A percentile compares a stretch with the other conserved stretches of the same genome.
Conservation (phyloP, 345 rosid species). For the Geranium rotundifolium region DNA sequence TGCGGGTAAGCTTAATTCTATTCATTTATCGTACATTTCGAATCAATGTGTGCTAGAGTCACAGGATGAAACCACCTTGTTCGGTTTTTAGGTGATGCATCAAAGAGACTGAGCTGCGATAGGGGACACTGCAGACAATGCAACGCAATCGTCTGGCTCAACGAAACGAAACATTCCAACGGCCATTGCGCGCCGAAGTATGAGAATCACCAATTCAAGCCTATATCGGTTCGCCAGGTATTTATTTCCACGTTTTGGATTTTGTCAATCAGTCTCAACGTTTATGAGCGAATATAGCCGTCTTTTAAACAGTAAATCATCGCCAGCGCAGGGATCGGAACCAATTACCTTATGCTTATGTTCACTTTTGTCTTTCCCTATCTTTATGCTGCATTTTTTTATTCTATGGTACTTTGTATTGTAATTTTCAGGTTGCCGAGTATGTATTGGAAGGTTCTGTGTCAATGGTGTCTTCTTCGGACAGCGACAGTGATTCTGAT, state of each 20-base stretch:
- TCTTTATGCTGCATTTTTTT: no score
- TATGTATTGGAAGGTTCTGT: constrained; percentile 28
- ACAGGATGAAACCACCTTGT: no score
- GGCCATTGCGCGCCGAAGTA: constrained; percentile 7
- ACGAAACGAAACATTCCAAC: constrained; percentile 30
- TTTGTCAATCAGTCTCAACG: no score
- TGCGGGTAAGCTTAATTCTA: constrained; percentile 25
- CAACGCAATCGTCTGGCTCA: constrained; percentile 45
- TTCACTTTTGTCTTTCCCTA: no score
- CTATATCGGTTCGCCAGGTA: constrained; percentile 35
- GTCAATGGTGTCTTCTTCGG: constrained; percentile 25
- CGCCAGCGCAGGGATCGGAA: no score
- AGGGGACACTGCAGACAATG: constrained; percentile 57
- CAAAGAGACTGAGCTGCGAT: constrained; percentile 30
- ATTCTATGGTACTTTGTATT: background rate
- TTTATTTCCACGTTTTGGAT: background rate
- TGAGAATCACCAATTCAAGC: constrained; percentile 20
- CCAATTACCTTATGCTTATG: no score
- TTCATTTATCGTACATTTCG: background rate
- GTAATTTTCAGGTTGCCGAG: constrained; percentile 33
- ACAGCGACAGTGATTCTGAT: constrained; percentile 40
- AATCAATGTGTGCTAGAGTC: no score
- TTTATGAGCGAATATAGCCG: no score
- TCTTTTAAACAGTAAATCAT: no score
- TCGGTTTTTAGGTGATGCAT: constrained; percentile 24